Evolutionary conservation across 2,329 filamentous ascomycete genomes (phyloP), one percentile per base, ranked within the genome.

Genomic region (Pyricularia sp.): DNA sequence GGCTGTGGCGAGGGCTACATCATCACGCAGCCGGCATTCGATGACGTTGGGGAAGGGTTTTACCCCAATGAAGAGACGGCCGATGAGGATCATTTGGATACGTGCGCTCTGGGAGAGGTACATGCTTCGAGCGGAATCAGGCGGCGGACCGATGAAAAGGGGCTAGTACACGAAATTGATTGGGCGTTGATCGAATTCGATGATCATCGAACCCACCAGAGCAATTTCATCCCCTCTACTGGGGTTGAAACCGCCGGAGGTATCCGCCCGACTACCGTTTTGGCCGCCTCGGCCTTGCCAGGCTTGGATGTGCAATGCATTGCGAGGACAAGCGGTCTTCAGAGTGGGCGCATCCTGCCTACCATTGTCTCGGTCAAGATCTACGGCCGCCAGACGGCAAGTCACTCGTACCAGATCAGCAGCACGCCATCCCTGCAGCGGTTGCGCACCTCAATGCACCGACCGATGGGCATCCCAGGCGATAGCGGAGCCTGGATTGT

Each of bases 401-500:
- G 90, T 20, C 89, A 92, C 68, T 91, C 85, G 4, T 90, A 87
- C 73, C 86, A 89, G 72, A 81, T 90, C 23, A 82, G 82, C 7
- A 84, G 84, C 59, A 75, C 76, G 5, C 72, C 77, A 2, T 50
- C 0, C 71, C 75, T 25, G 36, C 69, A 42, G 14, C 23, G 31
- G 14, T 4, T 7, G 59, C 59, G 12, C 23, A 63, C 26, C 9
- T 28, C 59, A 30, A 28, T 20, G 28, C 42, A 58, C n/a, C 64
- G 28, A 14, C 80, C 84, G 0, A 81, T 90, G 30, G 88, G 88
- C 2, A 88, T 95, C 14, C 94, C 94, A 2, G 94, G 94, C 23
- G 94, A 98, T 77, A 94, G 91, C 7, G 94, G 94, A 4, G 94
- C 94, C 0, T 98, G 94, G 94, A 88, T 98, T 4, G 88, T 97